phyloP scores from a whole-genome alignment of 495 filamentous ascomycete genomes.

The Poronia punctata region DNA sequence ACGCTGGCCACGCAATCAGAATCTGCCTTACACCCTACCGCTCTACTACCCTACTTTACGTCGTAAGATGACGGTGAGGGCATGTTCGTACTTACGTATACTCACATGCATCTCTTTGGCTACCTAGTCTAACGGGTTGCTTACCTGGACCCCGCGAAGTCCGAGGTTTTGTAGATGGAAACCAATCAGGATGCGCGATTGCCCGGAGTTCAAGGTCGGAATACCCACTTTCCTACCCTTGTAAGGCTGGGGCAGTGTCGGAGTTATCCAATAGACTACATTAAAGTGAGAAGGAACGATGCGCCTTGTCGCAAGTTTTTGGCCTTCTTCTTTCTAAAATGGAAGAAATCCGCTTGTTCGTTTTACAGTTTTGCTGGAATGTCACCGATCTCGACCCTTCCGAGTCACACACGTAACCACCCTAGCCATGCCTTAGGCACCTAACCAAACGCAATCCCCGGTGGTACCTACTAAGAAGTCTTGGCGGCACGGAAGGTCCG shows the following conservation, averaged over 20 bases:
- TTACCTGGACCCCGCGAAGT: slow-evolving; percentile 3
- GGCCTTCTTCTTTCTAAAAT: not conserved
- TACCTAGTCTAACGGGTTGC: not conserved
- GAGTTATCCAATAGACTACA: slow-evolving; percentile 5
- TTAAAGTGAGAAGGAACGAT: no score
- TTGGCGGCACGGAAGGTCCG: no score
- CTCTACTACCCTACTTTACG: no score
- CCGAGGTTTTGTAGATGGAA: not conserved
- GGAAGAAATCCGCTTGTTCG: slow-evolving; percentile 5
- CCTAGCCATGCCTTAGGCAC: slow-evolving; percentile 9
- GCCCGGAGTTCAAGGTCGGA: not conserved
- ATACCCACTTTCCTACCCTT: slow-evolving; percentile 1
- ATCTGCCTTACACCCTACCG: no score
- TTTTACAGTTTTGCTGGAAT: not conserved
- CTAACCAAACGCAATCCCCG: not conserved
- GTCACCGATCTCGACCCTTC: not conserved
- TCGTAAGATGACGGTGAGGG: no score
- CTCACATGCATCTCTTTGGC: no score
- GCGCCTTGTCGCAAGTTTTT: not conserved
- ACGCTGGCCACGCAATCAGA: no score
- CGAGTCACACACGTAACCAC: not conserved
- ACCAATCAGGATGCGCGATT: slow-evolving; percentile 2
- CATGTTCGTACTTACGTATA: no score
- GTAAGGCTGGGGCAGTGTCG: not conserved
- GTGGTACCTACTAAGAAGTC: no score